A percentile compares a stretch with the other conserved stretches of the same genome.
These are phyloP conservation scores for Aspergillus fijiensis DNA, from an alignment of 2,329 filamentous ascomycete species.

Conservation along the genomic window DNA sequence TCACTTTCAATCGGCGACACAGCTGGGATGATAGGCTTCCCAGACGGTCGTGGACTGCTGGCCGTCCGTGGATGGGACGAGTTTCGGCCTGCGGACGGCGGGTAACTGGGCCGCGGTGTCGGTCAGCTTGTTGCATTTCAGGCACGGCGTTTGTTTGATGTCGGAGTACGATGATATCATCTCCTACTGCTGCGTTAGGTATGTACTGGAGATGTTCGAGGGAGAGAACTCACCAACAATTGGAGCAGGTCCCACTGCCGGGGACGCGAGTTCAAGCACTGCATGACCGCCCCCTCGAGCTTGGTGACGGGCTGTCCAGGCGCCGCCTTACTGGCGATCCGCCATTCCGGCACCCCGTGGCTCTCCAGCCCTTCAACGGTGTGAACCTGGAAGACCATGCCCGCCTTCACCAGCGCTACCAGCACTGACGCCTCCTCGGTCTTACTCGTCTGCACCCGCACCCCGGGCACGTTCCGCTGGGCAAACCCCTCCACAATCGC, in stretches of 20 bases:
- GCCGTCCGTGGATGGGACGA: constrained; percentile 17
- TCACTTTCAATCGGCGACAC: constrained; percentile 12
- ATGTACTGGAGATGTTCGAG: neutral
- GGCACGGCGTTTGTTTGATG: constrained; percentile 41
- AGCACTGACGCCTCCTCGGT: constrained; percentile 26
- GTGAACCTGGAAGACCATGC: constrained; percentile 37
- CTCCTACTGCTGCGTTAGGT: constrained; percentile 28
- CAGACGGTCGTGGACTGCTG: constrained; percentile 26
- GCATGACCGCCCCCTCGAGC: constrained; percentile 35
- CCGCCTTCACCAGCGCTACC: constrained; percentile 34
- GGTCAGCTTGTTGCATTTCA: constrained; percentile 40
- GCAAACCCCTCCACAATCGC: constrained; percentile 34
- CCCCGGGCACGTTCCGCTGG: constrained; percentile 26
- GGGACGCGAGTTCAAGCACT: constrained; percentile 36
- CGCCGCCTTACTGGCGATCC: constrained; percentile 30
- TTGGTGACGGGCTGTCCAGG: constrained; percentile 30
- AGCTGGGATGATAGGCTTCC: constrained; percentile 37
- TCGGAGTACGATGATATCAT: constrained; percentile 45
- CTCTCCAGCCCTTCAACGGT: constrained; percentile 20
- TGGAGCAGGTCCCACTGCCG: constrained; percentile 43
- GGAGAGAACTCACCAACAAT: constrained; percentile 33
- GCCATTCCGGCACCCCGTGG: constrained; percentile 31
- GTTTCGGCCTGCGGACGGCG: constrained; percentile 33
- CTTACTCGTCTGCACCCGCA: constrained; percentile 29
- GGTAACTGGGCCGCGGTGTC: constrained; percentile 42